Evolutionary conservation across 768 basidiomycete species (phyloP), one percentile per base, ranked within the genome.

Genomic region (Pholiota conissans): DNA sequence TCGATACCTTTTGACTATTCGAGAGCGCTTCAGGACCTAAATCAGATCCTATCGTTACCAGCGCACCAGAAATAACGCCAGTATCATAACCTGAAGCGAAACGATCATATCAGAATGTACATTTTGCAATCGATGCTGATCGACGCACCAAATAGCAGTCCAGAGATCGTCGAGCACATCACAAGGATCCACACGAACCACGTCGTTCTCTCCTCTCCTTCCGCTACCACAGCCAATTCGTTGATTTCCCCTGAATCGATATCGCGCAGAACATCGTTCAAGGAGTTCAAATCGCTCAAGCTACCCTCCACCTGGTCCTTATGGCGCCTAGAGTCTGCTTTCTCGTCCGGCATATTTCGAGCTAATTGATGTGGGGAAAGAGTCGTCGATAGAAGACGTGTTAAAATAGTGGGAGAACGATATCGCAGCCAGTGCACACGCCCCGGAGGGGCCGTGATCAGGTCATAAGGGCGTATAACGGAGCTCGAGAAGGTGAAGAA

Each of bases 101-200:
- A 57, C 49, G 3, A 28, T 48, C 49, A 34, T 29, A 54, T 20
- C 52, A n/a, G n/a, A 30, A 20, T 45, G 32, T 45, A 13, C 4
- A 30, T 16, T 13, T 26, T 26, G 22, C 42, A 13, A 22, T 10
- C 8, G n/a, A n/a, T n/a, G 28, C 26, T 10, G 34, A n/a, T 34
- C 35, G 11, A 66, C 85, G 27, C 53, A 89, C 89, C 90, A 58
- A 92, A 92, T 6, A 91, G 77, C 22, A 90, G 69, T 16, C 89
- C 90, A 11, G 87, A 89, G 54, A 92, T 87, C 49, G 87, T 85
- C n/a, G 86, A 85, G 58, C 86, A 85, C 51, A 80, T 69, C 13
- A 91, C 90, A 39, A 93, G 78, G n/a, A 85, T 73, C 88, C 89
- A 90, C 2, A 92, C 83, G 61, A 91, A 91, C 79, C 80, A 82